A percentile compares a stretch with the other conserved stretches of the same genome.
Conservation (phyloP, 805 yeast genomes). For the Maudiozyma bulderi region DNA sequence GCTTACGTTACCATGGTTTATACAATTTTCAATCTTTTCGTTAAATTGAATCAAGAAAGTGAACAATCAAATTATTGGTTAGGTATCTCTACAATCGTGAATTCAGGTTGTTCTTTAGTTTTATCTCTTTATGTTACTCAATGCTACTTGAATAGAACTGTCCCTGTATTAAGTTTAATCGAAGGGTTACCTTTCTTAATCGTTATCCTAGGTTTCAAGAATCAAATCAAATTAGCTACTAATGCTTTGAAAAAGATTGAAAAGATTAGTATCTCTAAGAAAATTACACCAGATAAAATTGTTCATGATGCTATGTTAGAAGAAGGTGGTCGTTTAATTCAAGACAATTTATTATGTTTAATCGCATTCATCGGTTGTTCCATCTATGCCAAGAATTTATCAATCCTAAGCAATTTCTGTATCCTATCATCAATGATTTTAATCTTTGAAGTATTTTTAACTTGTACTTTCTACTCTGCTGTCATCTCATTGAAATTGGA, state of each 20-base stretch:
- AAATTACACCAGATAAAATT: conserved; percentile 20
- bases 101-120: conserved; percentile 75
- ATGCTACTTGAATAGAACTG: conserved; percentile 44
- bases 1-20: conserved; percentile 87
- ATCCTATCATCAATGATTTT: conserved; percentile 62
- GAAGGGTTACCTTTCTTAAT: conserved; percentile 93
- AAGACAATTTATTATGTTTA: conserved; percentile 69
- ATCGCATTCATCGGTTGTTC: conserved; percentile 61
- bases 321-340: conserved; percentile 36
- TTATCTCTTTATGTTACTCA: conserved; percentile 63
- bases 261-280: conserved; percentile 28
- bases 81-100: conserved; percentile 64
- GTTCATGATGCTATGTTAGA: conserved; percentile 30
- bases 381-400: conserved; percentile 52
- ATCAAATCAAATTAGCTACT: conserved; percentile 63
- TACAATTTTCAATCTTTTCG: conserved; percentile 63
- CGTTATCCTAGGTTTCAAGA: conserved; percentile 84
- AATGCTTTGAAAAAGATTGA: conserved; percentile 38
- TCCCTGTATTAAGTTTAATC: conserved; percentile 64
- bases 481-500: conserved; percentile 81
- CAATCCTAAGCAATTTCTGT: conserved; percentile 74
- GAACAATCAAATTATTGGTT: conserved; percentile 67
- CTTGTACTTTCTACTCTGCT: conserved; percentile 75
- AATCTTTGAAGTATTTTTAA: conserved; percentile 58
- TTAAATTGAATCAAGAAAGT: conserved; percentile 64